Conservation (phyloP, 108 stramenopile species). For the Cyclotella sp. region DNA sequence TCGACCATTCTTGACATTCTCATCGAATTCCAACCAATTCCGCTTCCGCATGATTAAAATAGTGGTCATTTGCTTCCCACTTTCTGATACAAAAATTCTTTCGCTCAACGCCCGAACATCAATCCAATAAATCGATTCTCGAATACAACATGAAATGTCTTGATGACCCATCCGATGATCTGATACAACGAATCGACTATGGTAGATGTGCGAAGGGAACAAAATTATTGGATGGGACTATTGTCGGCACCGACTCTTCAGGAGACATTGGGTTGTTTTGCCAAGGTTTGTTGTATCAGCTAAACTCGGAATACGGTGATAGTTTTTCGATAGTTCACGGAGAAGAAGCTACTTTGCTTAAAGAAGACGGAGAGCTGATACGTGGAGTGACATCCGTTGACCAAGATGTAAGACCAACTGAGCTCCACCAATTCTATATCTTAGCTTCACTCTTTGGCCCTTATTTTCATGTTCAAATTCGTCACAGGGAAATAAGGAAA, state of each 20-base stretch:
- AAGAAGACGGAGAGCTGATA: constrained; percentile 11
- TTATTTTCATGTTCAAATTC: not conserved
- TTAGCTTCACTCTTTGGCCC: not conserved
- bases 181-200: constrained; percentile 44
- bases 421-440: not conserved
- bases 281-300: constrained; percentile 12
- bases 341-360: constrained; percentile 23
- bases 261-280: constrained; percentile 44
- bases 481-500: constrained; percentile 14
- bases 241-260: constrained; percentile 17
- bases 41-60: not conserved
- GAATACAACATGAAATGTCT: constrained; percentile 49
- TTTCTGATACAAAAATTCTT: constrained; percentile 38
- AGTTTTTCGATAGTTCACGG: constrained; percentile 14
- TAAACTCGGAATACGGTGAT: constrained; percentile 18
- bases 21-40: not conserved
- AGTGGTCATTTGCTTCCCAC: constrained; percentile 41
- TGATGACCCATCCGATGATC: constrained; percentile 38
- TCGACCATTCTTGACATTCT: not conserved
- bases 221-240: constrained; percentile 25
- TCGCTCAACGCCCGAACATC: constrained; percentile 20
- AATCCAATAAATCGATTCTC: constrained; percentile 39
- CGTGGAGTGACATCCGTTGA: constrained; percentile 34
- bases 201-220: constrained; percentile 42
- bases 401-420: constrained; percentile 12